A percentile compares a stretch with the other conserved stretches of the same genome.
Conservation (phyloP, 805 yeast genomes). For the Starmerella tilneyi region DNA sequence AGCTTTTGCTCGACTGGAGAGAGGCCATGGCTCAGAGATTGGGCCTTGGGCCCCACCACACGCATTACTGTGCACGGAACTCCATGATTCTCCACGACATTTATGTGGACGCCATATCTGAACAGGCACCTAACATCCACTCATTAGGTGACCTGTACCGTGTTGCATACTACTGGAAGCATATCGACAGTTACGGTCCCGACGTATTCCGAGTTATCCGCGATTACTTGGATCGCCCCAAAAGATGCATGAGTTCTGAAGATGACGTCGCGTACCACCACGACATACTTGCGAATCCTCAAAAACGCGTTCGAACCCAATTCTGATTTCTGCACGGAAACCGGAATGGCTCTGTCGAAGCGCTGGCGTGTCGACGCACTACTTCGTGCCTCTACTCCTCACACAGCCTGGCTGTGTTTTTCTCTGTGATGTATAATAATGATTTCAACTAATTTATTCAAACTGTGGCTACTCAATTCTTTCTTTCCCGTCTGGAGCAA, state of each 20-base stretch:
- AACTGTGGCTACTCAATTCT: background rate
- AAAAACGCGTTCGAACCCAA: constrained; percentile 14
- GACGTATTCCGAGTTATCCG: constrained; percentile 26
- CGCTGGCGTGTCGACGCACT: too few relatives aligned
- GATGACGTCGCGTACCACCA: constrained; percentile 3
- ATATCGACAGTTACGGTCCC: constrained; percentile 27
- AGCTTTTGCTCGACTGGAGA: constrained; percentile 20
- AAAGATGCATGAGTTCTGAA: constrained; percentile 16
- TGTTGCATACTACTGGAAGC: constrained; percentile 28
- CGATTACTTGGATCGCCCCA: constrained; percentile 23
- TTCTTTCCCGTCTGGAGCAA: background rate
- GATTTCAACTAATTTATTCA: background rate
- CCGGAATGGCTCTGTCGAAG: too few relatives aligned
- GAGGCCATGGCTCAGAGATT: constrained; percentile 19
- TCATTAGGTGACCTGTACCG: constrained; percentile 23
- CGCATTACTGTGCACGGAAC: constrained; percentile 26
- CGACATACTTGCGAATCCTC: background rate
- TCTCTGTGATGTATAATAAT: too few relatives aligned
- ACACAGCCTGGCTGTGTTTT: too few relatives aligned
- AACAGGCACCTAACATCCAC: constrained; percentile 24
- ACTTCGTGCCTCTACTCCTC: too few relatives aligned
- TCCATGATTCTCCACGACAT: constrained; percentile 29
- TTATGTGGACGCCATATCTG: constrained; percentile 27
- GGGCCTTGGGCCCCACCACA: constrained; percentile 24
- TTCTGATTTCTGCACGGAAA: too few relatives aligned